These are phyloP conservation scores for Amanita molliuscula DNA, from an alignment of 768 basidiomycete species.

Conservation along the genomic window DNA sequence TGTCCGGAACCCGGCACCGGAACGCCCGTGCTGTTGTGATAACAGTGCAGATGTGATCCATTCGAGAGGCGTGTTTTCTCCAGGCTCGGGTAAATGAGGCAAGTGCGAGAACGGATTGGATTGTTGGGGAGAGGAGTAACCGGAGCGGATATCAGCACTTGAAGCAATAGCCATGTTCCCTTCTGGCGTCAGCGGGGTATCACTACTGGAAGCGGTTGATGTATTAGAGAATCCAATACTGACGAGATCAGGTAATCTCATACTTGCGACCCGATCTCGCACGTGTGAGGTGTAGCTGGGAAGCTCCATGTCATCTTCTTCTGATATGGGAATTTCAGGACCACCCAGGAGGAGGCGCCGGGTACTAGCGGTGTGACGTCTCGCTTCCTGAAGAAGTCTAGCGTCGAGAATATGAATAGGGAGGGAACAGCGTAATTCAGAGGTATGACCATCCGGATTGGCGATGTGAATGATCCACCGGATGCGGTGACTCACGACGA, in stretches of 20 bases:
- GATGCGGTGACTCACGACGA: constrained; percentile 68
- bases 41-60: constrained; percentile 85
- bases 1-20: neutral
- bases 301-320: constrained; percentile 55
- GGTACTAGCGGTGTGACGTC: constrained; percentile 60
- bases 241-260: constrained; percentile 56
- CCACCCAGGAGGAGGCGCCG: constrained; percentile 55
- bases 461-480: constrained; percentile 71
- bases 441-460: constrained; percentile 87
- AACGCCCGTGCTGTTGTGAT: neutral
- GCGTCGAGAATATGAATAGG: constrained; percentile 79
- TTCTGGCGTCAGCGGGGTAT: neutral
- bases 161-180: neutral
- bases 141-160: constrained; percentile 16
- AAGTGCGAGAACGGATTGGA: constrained; percentile 28
- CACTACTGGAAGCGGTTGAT: constrained; percentile 35
- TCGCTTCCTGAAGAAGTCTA: constrained; percentile 65
- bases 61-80: constrained; percentile 42
- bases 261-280: constrained; percentile 78
- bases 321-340: constrained; percentile 20
- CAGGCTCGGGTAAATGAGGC: constrained; percentile 36
- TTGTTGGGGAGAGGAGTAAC: constrained; percentile 29
- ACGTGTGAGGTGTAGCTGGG: constrained; percentile 88
- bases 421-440: constrained; percentile 90
- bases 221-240: constrained; percentile 57